These are phyloP conservation scores for Forsythia suspensa DNA, from an alignment of 257 asterid species.

Conservation along the genomic window DNA sequence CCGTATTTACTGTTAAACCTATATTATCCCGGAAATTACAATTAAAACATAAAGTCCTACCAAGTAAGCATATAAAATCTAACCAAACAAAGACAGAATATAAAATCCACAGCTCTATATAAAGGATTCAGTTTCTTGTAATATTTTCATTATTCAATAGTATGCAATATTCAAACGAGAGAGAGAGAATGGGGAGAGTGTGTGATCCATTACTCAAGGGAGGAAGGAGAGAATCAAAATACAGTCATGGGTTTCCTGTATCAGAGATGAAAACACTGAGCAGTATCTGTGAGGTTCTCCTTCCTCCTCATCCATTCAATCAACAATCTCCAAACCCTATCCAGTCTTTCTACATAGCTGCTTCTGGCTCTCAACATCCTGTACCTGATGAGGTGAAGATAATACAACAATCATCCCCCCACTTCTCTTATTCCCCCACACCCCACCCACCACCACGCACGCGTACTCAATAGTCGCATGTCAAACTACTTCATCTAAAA, in stretches of 20 bases:
- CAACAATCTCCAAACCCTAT: constrained; percentile 17
- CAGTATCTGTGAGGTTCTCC: constrained; percentile 49
- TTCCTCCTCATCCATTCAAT: constrained; percentile 45
- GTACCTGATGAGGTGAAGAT: constrained; percentile 72
- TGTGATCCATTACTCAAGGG: constrained; percentile 69
- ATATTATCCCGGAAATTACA: neutral
- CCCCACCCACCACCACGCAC: no score
- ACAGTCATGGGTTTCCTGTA: constrained; percentile 58
- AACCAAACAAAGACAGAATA: neutral
- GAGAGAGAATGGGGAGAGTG: constrained; percentile 36
- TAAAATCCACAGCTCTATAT: neutral
- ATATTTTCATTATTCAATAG: neutral
- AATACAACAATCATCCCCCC: neutral
- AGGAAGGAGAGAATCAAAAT: constrained; percentile 68
- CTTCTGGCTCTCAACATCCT: constrained; percentile 70
- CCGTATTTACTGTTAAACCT: neutral
- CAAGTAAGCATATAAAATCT: neutral
- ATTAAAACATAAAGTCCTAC: neutral
- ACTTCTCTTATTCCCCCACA: no score
- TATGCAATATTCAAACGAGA: neutral
- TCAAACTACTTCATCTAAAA: neutral
- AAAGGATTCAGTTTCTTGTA: neutral
- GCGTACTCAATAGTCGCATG: no score
- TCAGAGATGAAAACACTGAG: constrained; percentile 48
- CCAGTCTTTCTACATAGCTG: constrained; percentile 36